Evolutionary conservation across 768 basidiomycete genomes (phyloP), one percentile per base, ranked within the genome.

Genomic region (Paxillus involutus): DNA sequence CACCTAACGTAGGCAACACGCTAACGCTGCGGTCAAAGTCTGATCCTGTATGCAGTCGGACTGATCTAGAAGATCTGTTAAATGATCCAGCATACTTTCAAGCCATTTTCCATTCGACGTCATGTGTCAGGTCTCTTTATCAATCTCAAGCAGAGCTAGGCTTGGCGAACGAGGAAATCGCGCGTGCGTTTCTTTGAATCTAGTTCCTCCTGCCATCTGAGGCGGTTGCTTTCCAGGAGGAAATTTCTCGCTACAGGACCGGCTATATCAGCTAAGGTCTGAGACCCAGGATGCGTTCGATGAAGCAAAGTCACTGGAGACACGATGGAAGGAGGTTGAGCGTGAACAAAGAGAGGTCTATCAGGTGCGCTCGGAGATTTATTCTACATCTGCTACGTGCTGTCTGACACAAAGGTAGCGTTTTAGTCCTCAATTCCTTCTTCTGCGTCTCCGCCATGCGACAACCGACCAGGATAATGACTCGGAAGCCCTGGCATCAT

Each of bases 271-370:
- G 41, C 73, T 98, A 39, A 77, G 96, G 33, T 76, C 86, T 2
- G 88, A 93, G 57, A 96, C 95, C 0, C 82, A 94, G 62, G 86
- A 86, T 19, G 86, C 91, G 0, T 98, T 96, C 61, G 87, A 93
- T 60, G 83, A 95, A 56, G 93, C 95, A 3, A 89, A 91, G 66
- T 67, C 77, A 16, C 72, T 96, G 24, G 93, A 97, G 71, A 75
- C 77, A 0, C 77, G 89, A 29, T 96, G 94, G 93, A 86, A 84
- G 60, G 90, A 91, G 47, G 64, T 97, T 7, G 93, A 97, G 55
- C 85, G 85, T 60, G 91, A 94, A 62, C 96, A 98, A 73, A 82
- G 76, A 48, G 91, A 92, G 29, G 79, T 94, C 17, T 96, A 95
- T 65, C 92, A 94, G 77, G 95, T 92, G 29, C 52, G 72, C 62